Evolutionary conservation across 352 stramenopile species (phyloP), one percentile per base, ranked within the genome.

Genomic region (Pseudoperonospora humuli): DNA sequence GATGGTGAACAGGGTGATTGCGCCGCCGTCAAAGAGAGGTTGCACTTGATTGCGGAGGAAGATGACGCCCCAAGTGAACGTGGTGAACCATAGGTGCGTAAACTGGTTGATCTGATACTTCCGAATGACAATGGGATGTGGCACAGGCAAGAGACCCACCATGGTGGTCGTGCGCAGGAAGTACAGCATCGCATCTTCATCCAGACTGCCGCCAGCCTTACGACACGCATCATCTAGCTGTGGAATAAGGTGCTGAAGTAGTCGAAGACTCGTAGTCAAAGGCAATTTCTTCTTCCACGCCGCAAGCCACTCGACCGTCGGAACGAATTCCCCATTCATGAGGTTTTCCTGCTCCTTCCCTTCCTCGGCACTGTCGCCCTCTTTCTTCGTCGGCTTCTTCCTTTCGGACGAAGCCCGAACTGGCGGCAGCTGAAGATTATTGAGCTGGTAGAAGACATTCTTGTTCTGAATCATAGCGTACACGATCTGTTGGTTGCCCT

Each of bases 21-120:
- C 93, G 40, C 91, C 70, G 50, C 91, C 93, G 61, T 99, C 95
- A 64, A 98, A 99, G 48, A 99, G 87, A 39, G 95, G 95, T 28
- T 98, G 75, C 47, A 88, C 57, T 54, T 98, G 95, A 75, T 98
- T 98, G 33, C 93, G 88, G 39, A 99, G 75, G 68, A 98, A 99
- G 55, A 99, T 96, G 31, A 99, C 94, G 28, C 96, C 95, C 96
- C 96, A 99, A 60, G 97, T 95, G 57, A 98, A 99, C 10, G 94
- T 97, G 21, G 95, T 98, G 64, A 99, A 98, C 96, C 96, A 99
- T 29, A 98, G 64, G 19, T 94, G 87, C 21, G 95, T 99, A 54
- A 97, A 98, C 65, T 98, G 86, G 70, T 99, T 99, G 47, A 96
- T 96, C 69, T 98, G 92, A 65, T 99, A 99, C 67, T 98, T 98